Evolutionary conservation across 306 rosid species (phyloP).

Genomic region (Adenanthera pavonina): DNA sequence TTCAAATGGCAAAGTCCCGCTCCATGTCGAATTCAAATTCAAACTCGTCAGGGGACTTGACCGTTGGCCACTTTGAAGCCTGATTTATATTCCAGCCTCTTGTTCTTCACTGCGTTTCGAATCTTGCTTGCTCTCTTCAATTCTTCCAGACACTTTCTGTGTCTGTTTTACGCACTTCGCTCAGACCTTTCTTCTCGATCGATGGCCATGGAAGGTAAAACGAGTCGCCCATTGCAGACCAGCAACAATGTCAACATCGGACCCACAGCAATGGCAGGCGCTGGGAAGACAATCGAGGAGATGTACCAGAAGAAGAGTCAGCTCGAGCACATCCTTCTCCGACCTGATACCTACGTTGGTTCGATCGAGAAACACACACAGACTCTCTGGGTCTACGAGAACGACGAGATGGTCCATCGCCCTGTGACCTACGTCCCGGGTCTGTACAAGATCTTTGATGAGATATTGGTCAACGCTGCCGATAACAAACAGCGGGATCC

Average conservation of each 20-base stretch:
- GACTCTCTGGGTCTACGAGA: constrained; percentile 78
- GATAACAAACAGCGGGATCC: constrained; percentile 95
- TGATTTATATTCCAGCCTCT: neutral
- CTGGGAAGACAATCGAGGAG: constrained; percentile 71
- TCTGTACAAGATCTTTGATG: constrained; percentile 93
- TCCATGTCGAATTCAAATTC: constrained; percentile 34
- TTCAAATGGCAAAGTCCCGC: constrained; percentile 48
- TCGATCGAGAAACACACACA: constrained; percentile 92
- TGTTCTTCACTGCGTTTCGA: neutral
- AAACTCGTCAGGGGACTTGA: constrained; percentile 25
- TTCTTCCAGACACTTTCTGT: constrained; percentile 41
- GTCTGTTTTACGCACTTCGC: constrained; percentile 20
- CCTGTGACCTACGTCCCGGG: constrained; percentile 81
- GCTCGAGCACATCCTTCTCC: constrained; percentile 94
- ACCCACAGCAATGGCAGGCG: constrained; percentile 17
- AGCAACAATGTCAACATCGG: constrained; percentile 65
- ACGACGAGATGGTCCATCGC: constrained; percentile 74
- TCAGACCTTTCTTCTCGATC: neutral
- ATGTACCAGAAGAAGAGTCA: constrained; percentile 92
- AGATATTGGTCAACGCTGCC: constrained; percentile 92
- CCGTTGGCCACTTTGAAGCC: constrained; percentile 44
- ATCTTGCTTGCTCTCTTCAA: constrained; percentile 10
- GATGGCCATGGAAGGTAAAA: constrained; percentile 58
- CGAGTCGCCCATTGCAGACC: constrained; percentile 70
- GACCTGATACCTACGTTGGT: constrained; percentile 94